Percentiles rank a stretch among this genome's conserved stretches.
Evolutionary conservation across 176 grass and related monocot species (phyloP).

Genomic region (Leersia perrieri): DNA sequence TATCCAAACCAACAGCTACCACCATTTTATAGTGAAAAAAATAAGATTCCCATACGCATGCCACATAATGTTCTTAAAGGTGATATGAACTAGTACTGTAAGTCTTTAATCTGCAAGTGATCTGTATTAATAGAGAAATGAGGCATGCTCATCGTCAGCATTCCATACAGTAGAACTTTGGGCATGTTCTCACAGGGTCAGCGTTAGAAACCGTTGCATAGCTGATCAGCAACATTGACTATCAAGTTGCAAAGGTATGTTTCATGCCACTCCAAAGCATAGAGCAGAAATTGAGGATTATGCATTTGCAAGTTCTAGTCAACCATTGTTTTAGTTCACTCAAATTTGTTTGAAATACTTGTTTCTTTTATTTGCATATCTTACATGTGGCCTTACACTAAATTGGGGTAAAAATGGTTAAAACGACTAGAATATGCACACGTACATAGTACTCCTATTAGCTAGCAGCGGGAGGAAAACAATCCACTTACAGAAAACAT

Average conservation of each 20-base stretch:
- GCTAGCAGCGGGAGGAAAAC: background rate
- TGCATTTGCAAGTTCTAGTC: background rate
- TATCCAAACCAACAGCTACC: background rate
- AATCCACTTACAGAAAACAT: conserved; percentile 84
- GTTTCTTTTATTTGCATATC: background rate
- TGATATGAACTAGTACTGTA: background rate
- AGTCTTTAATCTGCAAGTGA: background rate
- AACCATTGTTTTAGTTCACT: background rate
- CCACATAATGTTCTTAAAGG: too few relatives aligned
- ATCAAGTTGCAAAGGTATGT: background rate
- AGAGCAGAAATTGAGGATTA: background rate
- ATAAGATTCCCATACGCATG: too few relatives aligned
- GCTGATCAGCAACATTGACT: background rate
- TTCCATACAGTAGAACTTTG: background rate
- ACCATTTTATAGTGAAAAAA: background rate
- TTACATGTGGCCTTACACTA: background rate
- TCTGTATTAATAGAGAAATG: background rate
- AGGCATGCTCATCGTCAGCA: background rate
- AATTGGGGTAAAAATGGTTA: background rate
- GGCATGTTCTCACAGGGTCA: background rate
- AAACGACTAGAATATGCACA: background rate
- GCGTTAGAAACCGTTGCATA: background rate
- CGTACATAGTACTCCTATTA: background rate
- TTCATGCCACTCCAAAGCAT: background rate
- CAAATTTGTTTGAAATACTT: background rate